Evolutionary conservation across 306 rosid species (phyloP), one percentile per base, ranked within the genome.

Genomic region (Psophocarpus tetragonolobus): DNA sequence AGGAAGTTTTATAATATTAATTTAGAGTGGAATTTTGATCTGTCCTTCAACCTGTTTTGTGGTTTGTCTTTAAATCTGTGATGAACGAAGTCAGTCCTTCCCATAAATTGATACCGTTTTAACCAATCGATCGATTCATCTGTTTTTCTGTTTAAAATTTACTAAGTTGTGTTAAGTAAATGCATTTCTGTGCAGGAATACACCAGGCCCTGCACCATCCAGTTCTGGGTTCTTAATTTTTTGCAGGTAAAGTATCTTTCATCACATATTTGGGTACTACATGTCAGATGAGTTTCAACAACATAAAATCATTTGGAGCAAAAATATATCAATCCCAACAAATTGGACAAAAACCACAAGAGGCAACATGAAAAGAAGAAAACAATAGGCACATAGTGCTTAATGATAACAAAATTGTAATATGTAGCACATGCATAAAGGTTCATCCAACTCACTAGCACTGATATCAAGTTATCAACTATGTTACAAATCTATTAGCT

Each of bases 201-300:
- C 62, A 80, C 87, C 27, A 77, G 77, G 74, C 88, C 87, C 47
- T 91, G 97, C 88, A 89, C 97, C 77, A 50, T 73, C 81, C 30
- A 53, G 83, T 91, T 88, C 80, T 91, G 97, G 97, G 1, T 91
- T 88, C 85, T 89, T 73, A 89, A 89, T 63, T 80, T 84, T 62
- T 78, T 91, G 90, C 97, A 89, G 97, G 97, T 89, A 86, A 78
- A 9, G 15, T 60, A 6, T 72, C 30, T 54, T 45, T 48, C 50
- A 63, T 3, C 0, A 18, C 8, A 18, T 35, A 35, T 35, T 64
- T 11, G 39, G 20, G 8, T 27, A 14, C 44, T 32, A 18, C 70
- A 64, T 13, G 17, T 13, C 36, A 58, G 18, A 27, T 58, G 38
- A 13, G 15, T 26, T 58, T 58, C 65, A 26, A 36, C 11, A 58